phyloP scores from a whole-genome alignment of 1,284 basidiomycete genomes.

The Pseudomicrostroma phylloplanum region DNA sequence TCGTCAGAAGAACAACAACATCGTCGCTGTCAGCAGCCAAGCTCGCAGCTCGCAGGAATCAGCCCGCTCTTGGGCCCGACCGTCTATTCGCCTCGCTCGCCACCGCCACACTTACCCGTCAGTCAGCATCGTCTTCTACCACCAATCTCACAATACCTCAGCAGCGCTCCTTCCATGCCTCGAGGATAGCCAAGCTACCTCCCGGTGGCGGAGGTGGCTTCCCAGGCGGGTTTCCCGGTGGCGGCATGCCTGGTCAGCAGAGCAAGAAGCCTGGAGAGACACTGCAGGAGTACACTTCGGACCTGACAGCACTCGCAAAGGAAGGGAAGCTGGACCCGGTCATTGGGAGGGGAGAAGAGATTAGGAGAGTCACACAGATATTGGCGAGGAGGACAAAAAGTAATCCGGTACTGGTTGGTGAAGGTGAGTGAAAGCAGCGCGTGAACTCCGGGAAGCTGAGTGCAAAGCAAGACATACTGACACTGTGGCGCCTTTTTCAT shows the following conservation, averaged over 20 bases:
- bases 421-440: no score
- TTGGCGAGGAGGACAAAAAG: conserved; percentile 66
- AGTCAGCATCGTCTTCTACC: no score
- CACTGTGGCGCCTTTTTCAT: no score
- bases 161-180: no score
- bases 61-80: no score
- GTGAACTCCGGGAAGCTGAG: conserved; percentile 38
- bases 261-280: conserved; percentile 21
- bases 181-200: background rate
- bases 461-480: no score
- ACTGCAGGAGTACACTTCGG: conserved; percentile 25
- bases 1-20: no score
- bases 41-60: no score
- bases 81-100: no score
- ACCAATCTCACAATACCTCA: no score
- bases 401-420: conserved; percentile 81
- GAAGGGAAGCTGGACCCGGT: conserved; percentile 59
- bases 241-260: conserved; percentile 14
- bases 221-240: conserved; percentile 17
- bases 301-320: conserved; percentile 57
- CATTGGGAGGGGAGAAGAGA: conserved; percentile 54
- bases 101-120: no score
- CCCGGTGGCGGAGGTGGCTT: conserved; percentile 21
- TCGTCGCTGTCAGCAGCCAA: no score
- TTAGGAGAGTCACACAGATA: conserved; percentile 48